Base-by-base conservation (phyloP, 768 basidiomycete genomes). In the Leccinum subgranulosum region DNA sequence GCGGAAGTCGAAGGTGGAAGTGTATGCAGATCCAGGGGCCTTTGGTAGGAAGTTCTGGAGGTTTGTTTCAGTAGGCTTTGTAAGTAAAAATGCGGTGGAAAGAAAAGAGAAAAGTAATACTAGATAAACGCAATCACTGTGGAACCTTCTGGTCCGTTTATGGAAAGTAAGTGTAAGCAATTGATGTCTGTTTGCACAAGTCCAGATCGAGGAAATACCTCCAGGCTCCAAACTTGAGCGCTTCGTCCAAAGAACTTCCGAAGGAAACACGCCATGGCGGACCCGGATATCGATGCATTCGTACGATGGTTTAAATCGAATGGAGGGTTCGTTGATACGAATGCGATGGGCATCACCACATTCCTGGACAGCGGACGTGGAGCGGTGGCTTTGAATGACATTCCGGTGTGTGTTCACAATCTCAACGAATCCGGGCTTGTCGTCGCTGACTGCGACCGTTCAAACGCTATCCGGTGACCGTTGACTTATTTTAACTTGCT, bases 301-400 rank as follows among this genome's bases (percentile, higher is more conserved):
- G 39, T 84, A 11, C 49, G 60, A n/a, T 91, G 88, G 88, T 89
- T 89, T 67, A 71, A 76, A 60, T 53, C 67, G 0, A 74, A 81
- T 55, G 73, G 79, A 48, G 88, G 85, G 0, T 60, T 57, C 5
- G 36, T 88, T n/a, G 85, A 90, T 59, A 57, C 58, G 9, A 51
- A 60, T 39, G 64, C 58, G 3, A 76, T 88, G 61, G 82, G 77
- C 1, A 64, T 88, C 36, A 74, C 80, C 4, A 66, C 73, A 34
- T 76, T 66, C 29, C 57, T 81, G 25, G 82, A 78, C 43, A 81
- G 81, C 45, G 91, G 92, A 34, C 81, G 87, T 23, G 92, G 94
- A 25, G 87, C 82, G 1, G 72, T 92, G 31, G 94, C 94, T 0
- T 66, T 90, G 34, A 71, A 77, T 58, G 85, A 93, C 69, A 85